Evolutionary conservation across 1,284 basidiomycete genomes (phyloP).

Genomic region (Cutaneotrichosporon sp.): DNA sequence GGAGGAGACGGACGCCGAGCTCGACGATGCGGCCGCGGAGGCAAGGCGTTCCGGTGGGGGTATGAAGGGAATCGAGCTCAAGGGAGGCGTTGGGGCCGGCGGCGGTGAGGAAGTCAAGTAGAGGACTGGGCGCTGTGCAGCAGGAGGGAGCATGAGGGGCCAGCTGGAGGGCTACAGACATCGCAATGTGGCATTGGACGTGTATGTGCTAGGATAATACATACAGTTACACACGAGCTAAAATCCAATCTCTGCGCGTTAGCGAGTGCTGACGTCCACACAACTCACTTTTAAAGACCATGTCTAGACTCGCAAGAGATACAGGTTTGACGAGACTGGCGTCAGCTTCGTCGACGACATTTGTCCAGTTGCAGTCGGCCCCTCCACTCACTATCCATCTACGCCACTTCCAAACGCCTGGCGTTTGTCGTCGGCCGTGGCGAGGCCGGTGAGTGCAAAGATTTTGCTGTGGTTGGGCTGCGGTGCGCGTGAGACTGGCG

Average conservation of each 20-base stretch:
- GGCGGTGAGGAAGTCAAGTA: conserved; percentile 43
- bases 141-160: background rate
- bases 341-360: background rate
- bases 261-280: background rate
- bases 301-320: conserved; percentile 80
- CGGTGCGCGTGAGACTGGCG: background rate
- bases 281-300: conserved; percentile 67
- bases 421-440: conserved; percentile 86
- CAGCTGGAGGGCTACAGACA: background rate
- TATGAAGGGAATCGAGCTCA: conserved; percentile 47
- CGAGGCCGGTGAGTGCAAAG: conserved; percentile 87
- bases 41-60: conserved; percentile 31
- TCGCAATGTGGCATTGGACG: background rate
- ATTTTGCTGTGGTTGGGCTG: conserved; percentile 59
- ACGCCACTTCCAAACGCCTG: conserved; percentile 88
- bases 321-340: conserved; percentile 84
- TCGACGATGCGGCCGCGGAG: conserved; percentile 31
- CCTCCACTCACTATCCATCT: conserved; percentile 77
- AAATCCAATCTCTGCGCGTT: conserved; percentile 32
- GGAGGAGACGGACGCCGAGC: conserved; percentile 37
- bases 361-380: background rate
- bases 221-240: conserved; percentile 5
- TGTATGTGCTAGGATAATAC: background rate
- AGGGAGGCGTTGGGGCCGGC: conserved; percentile 43
- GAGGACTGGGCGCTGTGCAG: background rate